A percentile compares a stretch with the other conserved stretches of the same genome.
These are phyloP conservation scores for Oemleria cerasiformis DNA, from an alignment of 306 rosid species.

Conservation along the genomic window DNA sequence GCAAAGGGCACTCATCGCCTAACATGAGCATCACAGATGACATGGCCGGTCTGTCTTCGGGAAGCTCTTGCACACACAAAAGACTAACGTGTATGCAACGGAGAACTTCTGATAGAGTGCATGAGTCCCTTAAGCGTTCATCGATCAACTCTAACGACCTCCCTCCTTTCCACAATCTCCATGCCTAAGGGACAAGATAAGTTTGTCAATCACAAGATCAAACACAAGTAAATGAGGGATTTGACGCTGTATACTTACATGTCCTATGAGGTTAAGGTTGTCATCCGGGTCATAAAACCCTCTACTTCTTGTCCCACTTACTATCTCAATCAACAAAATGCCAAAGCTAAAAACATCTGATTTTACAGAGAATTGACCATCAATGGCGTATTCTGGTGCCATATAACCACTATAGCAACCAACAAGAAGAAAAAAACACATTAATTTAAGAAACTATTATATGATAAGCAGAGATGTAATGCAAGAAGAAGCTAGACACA, in stretches of 20 bases:
- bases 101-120: conserved; percentile 21
- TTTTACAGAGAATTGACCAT: conserved; percentile 47
- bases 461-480: neutral
- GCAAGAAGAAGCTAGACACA: neutral
- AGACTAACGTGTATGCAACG: conserved; percentile 52
- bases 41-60: conserved; percentile 60
- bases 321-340: conserved; percentile 29
- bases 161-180: conserved; percentile 37
- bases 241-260: conserved; percentile 19
- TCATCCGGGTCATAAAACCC: conserved; percentile 18
- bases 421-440: neutral
- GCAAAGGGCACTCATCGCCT: conserved; percentile 32
- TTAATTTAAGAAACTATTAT: neutral
- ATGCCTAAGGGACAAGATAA: conserved; percentile 24
- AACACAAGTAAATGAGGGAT: neutral
- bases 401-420: conserved; percentile 42
- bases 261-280: conserved; percentile 29
- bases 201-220: neutral
- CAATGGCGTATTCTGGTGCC: conserved; percentile 57
- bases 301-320: conserved; percentile 31
- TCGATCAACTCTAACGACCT: conserved; percentile 25
- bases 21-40: conserved; percentile 51
- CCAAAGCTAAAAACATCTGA: conserved; percentile 42
- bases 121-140: conserved; percentile 13
- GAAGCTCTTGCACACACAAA: conserved; percentile 50